phyloP scores from a whole-genome alignment of 2,329 filamentous ascomycete genomes.

The Microcera coccophila region DNA sequence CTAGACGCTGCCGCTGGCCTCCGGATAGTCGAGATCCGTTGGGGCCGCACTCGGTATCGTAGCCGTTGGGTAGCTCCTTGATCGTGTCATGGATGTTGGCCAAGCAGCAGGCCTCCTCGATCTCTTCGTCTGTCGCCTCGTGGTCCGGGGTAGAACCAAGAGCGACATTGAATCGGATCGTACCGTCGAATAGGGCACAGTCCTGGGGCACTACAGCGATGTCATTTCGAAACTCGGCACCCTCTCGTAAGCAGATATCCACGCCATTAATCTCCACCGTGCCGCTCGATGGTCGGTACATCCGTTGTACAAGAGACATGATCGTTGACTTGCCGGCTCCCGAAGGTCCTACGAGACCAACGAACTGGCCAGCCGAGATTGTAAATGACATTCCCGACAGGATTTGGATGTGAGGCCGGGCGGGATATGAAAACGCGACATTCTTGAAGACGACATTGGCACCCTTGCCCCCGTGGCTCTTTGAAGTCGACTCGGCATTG shows the following conservation, averaged over 20 bases:
- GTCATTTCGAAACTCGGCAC: conserved; percentile 46
- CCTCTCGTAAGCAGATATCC: conserved; percentile 42
- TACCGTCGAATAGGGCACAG: conserved; percentile 55
- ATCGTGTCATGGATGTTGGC: conserved; percentile 71
- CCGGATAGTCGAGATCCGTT: conserved; percentile 71
- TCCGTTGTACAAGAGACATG: conserved; percentile 51
- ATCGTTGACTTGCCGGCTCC: conserved; percentile 67
- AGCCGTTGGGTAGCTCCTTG: conserved; percentile 57
- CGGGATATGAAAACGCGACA: conserved; percentile 63
- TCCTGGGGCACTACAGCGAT: conserved; percentile 58
- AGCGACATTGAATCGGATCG: conserved; percentile 52
- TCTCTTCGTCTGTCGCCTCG: conserved; percentile 55
- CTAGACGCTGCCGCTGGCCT: conserved; percentile 73
- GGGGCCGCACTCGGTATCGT: conserved; percentile 65
- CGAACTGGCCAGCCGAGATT: conserved; percentile 57
- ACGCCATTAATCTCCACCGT: conserved; percentile 43
- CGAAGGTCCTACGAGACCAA: conserved; percentile 61
- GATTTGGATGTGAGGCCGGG: conserved; percentile 55
- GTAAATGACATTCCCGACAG: conserved; percentile 54
- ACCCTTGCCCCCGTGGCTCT: conserved; percentile 29
- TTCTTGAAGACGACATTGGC: conserved; percentile 53
- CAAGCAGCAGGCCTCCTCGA: conserved; percentile 62
- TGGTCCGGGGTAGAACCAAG: conserved; percentile 53
- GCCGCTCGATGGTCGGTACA: conserved; percentile 44
- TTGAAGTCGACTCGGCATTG: conserved; percentile 25